phyloP scores from a whole-genome alignment of 2,329 filamentous ascomycete genomes.

The Aspergillus brasiliensis region DNA sequence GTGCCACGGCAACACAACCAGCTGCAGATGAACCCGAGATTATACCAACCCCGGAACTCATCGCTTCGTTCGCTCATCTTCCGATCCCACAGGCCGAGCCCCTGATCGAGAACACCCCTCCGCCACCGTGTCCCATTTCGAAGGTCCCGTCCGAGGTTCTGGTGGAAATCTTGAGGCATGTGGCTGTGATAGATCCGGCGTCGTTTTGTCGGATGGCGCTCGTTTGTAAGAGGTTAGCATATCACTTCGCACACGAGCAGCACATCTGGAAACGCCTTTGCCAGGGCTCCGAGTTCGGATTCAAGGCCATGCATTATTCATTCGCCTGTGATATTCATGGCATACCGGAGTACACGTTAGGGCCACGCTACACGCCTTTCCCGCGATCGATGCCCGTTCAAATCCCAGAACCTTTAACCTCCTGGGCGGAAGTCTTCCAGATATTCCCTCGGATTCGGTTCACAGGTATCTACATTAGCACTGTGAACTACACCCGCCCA shows the following conservation, averaged over 20 bases:
- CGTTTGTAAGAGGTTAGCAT: constrained; percentile 86
- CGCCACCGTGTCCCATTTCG: constrained; percentile 79
- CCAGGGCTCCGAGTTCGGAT: constrained; percentile 71
- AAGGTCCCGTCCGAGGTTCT: constrained; percentile 81
- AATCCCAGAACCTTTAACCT: constrained; percentile 46
- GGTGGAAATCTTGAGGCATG: constrained; percentile 72
- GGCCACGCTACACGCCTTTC: constrained; percentile 38
- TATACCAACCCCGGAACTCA: constrained; percentile 65
- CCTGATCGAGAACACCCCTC: constrained; percentile 68
- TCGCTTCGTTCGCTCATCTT: constrained; percentile 72
- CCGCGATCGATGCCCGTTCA: constrained; percentile 30
- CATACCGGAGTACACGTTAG: constrained; percentile 36
- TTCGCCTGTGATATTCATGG: constrained; percentile 66
- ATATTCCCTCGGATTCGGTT: constrained; percentile 84
- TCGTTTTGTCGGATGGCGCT: constrained; percentile 73
- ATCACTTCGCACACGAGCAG: constrained; percentile 80
- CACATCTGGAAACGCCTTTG: constrained; percentile 81
- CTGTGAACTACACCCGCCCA: constrained; percentile 88
- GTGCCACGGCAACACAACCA: constrained; percentile 58
- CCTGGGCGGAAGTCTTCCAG: constrained; percentile 73
- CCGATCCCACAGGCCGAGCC: constrained; percentile 69
- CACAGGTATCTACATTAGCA: constrained; percentile 94
- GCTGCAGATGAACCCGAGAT: constrained; percentile 54
- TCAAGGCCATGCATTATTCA: constrained; percentile 78
- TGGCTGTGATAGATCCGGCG: constrained; percentile 74